Evolutionary conservation across 106 monocot species (phyloP), one percentile per base, ranked within the genome.

Genomic region (Iris macrosiphon): DNA sequence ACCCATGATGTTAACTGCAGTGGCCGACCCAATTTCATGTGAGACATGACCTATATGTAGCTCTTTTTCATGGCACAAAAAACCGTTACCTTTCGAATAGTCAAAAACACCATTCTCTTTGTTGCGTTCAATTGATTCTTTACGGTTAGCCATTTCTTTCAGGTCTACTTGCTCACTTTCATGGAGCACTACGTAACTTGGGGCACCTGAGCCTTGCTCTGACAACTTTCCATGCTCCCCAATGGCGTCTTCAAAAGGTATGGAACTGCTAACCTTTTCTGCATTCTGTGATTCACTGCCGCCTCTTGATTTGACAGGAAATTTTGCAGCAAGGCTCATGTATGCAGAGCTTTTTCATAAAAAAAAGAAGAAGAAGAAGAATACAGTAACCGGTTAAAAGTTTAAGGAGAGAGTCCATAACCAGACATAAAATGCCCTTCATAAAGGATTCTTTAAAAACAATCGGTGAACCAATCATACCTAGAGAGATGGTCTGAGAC

Each of bases 401-500:
- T n/a, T 26, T 1, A n/a, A n/a, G n/a, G n/a, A n/a, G n/a, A n/a
- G n/a, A n/a, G n/a, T n/a, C n/a, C n/a, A n/a, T n/a, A n/a, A n/a
- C n/a, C n/a, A n/a, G n/a, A n/a, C n/a, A n/a, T n/a, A n/a, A n/a
- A n/a, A n/a, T n/a, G n/a, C n/a, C n/a, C n/a, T n/a, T n/a, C n/a
- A n/a, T n/a, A n/a, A n/a, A n/a, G n/a, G n/a, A n/a, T n/a, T n/a
- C n/a, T n/a, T n/a, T n/a, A n/a, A n/a, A n/a, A n/a, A n/a, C n/a
- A n/a, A n/a, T n/a, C 24, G 34, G 16, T 23, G 41, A 76, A 15
- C 39, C 8, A 9, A 33, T 37, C 45, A 42, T 64, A 85, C 85
- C 85, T 86, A 58, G 85, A 86, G 31, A 86, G 80, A 77, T 86
- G 85, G 46, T 86, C 85, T 31, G 85, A 86, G 29, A 86, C 85